Percentiles rank a stretch among this genome's conserved stretches.
Conservation (phyloP, 1,139 yeast species). For the Protomyces pachydermus region DNA sequence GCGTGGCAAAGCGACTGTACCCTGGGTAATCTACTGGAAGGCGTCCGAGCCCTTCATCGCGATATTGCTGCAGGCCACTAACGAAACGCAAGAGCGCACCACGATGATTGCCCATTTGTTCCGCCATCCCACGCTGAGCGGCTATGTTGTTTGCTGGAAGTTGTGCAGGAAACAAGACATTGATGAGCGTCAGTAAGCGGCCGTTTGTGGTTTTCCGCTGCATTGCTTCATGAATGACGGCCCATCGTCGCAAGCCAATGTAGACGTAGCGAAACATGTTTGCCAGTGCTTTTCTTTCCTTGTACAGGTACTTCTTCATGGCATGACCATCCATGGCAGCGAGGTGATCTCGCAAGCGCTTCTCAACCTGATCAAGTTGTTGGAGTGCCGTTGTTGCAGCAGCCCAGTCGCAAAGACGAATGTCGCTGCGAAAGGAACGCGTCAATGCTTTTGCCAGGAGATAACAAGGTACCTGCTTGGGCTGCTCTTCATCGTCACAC, state of each 20-base stretch:
- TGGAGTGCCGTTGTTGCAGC: constrained; percentile 1
- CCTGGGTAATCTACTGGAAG: neutral
- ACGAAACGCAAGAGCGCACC: neutral
- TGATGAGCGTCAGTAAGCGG: neutral
- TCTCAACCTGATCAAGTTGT: constrained; percentile 8
- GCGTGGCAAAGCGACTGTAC: neutral
- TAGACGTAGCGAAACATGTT: neutral
- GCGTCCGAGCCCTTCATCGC: neutral
- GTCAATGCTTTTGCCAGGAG: constrained; percentile 7
- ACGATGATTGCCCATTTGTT: neutral
- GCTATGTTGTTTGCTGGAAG: neutral
- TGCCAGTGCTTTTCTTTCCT: neutral
- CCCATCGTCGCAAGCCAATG: constrained; percentile 9
- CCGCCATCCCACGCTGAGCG: neutral
- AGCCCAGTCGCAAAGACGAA: constrained; percentile 1
- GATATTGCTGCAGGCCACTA: neutral
- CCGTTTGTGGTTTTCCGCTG: neutral
- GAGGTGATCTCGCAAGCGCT: neutral
- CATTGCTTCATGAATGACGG: neutral
- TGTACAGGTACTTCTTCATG: neutral
- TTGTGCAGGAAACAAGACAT: neutral
- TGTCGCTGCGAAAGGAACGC: constrained; percentile 1
- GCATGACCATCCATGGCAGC: neutral
- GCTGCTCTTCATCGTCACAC: constrained; percentile 15
- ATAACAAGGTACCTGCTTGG: constrained; percentile 3